Conservation (phyloP, 2,329 filamentous ascomycete genomes). For the Akanthomyces dipterigenus region DNA sequence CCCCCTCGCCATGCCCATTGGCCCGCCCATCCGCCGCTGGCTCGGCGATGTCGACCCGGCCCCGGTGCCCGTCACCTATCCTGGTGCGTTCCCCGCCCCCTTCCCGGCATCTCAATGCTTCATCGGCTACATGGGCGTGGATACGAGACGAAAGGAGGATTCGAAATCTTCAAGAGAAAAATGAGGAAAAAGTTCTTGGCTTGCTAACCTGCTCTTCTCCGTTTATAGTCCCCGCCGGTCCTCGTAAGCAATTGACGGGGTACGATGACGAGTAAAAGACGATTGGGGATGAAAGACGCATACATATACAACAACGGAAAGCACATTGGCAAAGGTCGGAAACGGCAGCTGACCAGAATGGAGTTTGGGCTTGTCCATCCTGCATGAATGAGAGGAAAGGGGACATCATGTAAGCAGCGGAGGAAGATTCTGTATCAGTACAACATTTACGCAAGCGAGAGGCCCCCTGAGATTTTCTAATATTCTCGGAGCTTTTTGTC, state of each 20-base stretch:
- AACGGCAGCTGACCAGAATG: not conserved
- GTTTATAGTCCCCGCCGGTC: constrained; percentile 46
- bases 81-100: constrained; percentile 59
- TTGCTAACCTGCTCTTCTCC: not conserved
- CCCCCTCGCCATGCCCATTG: constrained; percentile 61
- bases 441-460: not conserved
- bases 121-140: too few relatives aligned
- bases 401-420: not conserved
- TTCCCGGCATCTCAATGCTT: too few relatives aligned
- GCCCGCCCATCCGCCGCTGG: constrained; percentile 65
- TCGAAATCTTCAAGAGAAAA: not conserved
- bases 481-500: not conserved
- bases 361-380: not conserved
- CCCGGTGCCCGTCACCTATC: constrained; percentile 82
- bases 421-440: constrained; percentile 10
- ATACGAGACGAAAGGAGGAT: not conserved
- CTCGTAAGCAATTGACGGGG: constrained; percentile 52
- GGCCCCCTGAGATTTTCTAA: not conserved
- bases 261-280: constrained; percentile 48
- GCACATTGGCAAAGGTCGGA: not conserved
- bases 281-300: constrained; percentile 11
- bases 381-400: not conserved
- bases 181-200: not conserved
- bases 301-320: not conserved
- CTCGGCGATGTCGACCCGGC: constrained; percentile 69